A percentile compares a stretch with the other conserved stretches of the same genome.
Conservation (phyloP, 306 rosid genomes). For the Prunus mira region DNA sequence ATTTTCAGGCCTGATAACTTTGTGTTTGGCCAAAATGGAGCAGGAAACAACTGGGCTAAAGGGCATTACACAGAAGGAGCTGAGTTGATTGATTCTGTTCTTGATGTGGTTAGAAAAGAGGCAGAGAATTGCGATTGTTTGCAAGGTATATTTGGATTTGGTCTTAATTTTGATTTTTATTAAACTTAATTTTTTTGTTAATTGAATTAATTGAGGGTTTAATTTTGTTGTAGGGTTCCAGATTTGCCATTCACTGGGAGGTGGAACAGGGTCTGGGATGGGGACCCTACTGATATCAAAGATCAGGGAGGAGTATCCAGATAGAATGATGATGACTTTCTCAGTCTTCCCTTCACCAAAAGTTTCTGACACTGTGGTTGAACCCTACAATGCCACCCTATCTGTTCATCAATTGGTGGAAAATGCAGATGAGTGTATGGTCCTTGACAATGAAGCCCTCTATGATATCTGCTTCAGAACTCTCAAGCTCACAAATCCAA, state of each 20-base stretch:
- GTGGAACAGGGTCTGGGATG: slow-evolving; percentile 97
- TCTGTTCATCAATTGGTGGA: slow-evolving; percentile 86
- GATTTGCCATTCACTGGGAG: slow-evolving; percentile 87
- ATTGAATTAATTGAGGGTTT: neutral
- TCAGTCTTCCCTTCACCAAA: slow-evolving; percentile 82
- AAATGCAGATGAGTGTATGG: slow-evolving; percentile 94
- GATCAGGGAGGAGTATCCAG: slow-evolving; percentile 95
- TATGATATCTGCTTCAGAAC: slow-evolving; percentile 89
- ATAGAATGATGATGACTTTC: slow-evolving; percentile 91
- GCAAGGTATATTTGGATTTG: slow-evolving; percentile 50
- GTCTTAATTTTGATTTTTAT: neutral
- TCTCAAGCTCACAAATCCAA: slow-evolving; percentile 89
- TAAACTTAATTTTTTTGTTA: neutral
- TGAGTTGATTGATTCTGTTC: slow-evolving; percentile 82
- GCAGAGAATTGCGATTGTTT: slow-evolving; percentile 91
- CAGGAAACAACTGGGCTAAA: slow-evolving; percentile 94
- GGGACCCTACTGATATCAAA: slow-evolving; percentile 83
- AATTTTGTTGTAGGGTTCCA: slow-evolving; percentile 60
- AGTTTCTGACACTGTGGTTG: slow-evolving; percentile 92
- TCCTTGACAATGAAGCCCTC: slow-evolving; percentile 85
- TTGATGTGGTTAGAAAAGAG: slow-evolving; percentile 89
- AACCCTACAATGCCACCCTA: slow-evolving; percentile 88
- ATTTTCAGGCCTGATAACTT: slow-evolving; percentile 87
- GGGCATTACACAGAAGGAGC: slow-evolving; percentile 95
- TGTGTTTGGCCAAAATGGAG: slow-evolving; percentile 86